phyloP scores from a whole-genome alignment of 139 green algal species.

The Trebouxia sp. region DNA sequence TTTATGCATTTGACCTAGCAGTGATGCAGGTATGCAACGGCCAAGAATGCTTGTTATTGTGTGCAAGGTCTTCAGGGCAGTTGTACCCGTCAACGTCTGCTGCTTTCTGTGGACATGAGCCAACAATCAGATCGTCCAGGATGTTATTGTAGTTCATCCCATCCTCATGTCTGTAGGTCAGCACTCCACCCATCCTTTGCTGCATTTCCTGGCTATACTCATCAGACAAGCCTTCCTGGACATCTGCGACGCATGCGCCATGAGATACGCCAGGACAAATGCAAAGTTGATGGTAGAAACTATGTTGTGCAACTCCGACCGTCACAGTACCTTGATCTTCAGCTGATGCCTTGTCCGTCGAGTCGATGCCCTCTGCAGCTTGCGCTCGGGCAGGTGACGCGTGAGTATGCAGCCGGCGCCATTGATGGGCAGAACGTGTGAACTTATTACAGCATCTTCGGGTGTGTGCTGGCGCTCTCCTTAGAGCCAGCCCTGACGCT shows the following conservation, averaged over 20 bases:
- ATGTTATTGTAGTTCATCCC: constrained; percentile 93
- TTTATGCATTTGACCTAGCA: not conserved
- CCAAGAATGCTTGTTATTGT: constrained; percentile 2
- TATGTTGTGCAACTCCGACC: too few species aligned
- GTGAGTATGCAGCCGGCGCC: too few species aligned
- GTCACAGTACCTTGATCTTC: too few species aligned
- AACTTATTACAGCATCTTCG: too few species aligned
- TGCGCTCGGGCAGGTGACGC: too few species aligned
- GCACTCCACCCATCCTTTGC: constrained; percentile 73
- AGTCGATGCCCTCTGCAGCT: too few species aligned
- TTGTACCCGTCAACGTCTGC: constrained; percentile 72
- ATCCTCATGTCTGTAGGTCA: constrained; percentile 84
- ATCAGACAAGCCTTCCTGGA: constrained; percentile 57
- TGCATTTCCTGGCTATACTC: constrained; percentile 87
- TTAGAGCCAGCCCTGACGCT: too few species aligned
- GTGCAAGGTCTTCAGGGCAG: not conserved
- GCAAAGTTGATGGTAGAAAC: too few species aligned
- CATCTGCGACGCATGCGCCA: not conserved
- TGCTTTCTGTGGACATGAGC: constrained; percentile 84
- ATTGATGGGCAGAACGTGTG: too few species aligned
- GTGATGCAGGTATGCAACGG: not conserved
- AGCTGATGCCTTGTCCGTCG: too few species aligned
- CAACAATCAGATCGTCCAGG: constrained; percentile 89
- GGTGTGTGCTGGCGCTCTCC: too few species aligned
- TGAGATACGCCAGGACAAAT: too few species aligned